phyloP scores from a whole-genome alignment of 352 stramenopile species.

The Globisporangium uncinulatum region DNA sequence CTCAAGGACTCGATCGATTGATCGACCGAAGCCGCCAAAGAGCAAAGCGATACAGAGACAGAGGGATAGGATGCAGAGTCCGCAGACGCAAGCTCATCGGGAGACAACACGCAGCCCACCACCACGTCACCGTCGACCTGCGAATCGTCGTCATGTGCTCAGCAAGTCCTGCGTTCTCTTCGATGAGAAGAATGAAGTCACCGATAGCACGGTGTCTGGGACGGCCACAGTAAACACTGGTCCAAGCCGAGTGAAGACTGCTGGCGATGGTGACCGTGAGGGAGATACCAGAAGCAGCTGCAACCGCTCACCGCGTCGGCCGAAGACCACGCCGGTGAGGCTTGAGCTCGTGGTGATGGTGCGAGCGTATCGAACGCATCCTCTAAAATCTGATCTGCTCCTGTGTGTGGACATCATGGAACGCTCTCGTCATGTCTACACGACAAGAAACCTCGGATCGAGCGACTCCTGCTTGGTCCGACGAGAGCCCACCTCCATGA shows the following conservation, averaged over 20 bases:
- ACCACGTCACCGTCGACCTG: background rate
- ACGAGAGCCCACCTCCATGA: slow-evolving; percentile 18
- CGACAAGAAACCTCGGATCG: slow-evolving; percentile 37
- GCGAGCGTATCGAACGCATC: background rate
- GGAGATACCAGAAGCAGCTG: background rate
- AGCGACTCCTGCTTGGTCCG: slow-evolving; percentile 24
- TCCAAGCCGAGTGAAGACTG: too few relatives aligned
- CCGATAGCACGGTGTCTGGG: too few relatives aligned
- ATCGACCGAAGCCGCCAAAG: too few relatives aligned
- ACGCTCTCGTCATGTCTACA: background rate
- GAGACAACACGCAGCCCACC: too few relatives aligned
- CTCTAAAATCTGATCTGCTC: background rate
- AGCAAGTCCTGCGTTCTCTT: slow-evolving; percentile 16
- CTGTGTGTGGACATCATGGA: too few relatives aligned
- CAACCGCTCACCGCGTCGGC: slow-evolving; percentile 15
- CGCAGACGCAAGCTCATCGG: too few relatives aligned
- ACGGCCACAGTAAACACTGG: too few relatives aligned
- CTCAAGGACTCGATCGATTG: too few relatives aligned
- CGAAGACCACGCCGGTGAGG: slow-evolving; percentile 33
- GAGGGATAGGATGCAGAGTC: too few relatives aligned
- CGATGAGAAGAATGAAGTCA: background rate
- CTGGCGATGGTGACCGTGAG: background rate
- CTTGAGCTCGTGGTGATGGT: background rate
- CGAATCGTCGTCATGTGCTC: background rate
- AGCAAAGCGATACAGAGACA: too few relatives aligned